Evolutionary conservation across 208 protist genomes (phyloP), one percentile per base, ranked within the genome.

Genomic region (Hexamita inflata): DNA sequence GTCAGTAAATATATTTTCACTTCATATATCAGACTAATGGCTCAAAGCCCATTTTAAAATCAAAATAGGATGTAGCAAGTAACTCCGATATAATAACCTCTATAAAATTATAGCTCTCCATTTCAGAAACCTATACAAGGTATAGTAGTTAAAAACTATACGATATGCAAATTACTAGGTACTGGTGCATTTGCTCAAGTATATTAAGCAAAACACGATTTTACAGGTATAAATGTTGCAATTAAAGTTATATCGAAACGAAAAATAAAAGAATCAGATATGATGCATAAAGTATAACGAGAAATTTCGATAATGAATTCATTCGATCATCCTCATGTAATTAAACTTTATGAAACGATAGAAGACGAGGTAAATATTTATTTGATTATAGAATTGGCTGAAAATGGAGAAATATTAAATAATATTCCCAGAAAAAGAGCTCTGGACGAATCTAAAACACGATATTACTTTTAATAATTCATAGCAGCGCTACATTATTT

Each of bases 291-390:
- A 59, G 85, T 91, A 26, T 89, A 93, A 65, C 89, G 95, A 32
- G 96, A 99, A 78, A 98, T 99, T 66, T 88, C 93, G 76, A 96
- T 98, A 73, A 83, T 98, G 53, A 92, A 91, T 77, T 84, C 96
- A 45, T 96, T 98, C 80, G 86, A 90, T 30, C 96, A 99, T 79
- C 93, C 95, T 28, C 94, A 98, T 84, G 97, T 99, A 77, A 97
- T 97, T 2, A 53, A 60, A 11, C 59, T 84, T 7, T 81, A 74
- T 70, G 77, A 83, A 58, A 58, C 73, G 0, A 81, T 83, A 35
- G 60, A 82, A n/a, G 61, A 30, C 35, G 4, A 34, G 24, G 59
- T 1, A 28, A 35, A 79, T 34, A 73, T 67, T 7, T 76, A 83
- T 57, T 82, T 86, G 28, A 59, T 85, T 1, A 78, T 86, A 58